Base-by-base conservation (phyloP, 116 monocot genomes). In the Zostera marina region DNA sequence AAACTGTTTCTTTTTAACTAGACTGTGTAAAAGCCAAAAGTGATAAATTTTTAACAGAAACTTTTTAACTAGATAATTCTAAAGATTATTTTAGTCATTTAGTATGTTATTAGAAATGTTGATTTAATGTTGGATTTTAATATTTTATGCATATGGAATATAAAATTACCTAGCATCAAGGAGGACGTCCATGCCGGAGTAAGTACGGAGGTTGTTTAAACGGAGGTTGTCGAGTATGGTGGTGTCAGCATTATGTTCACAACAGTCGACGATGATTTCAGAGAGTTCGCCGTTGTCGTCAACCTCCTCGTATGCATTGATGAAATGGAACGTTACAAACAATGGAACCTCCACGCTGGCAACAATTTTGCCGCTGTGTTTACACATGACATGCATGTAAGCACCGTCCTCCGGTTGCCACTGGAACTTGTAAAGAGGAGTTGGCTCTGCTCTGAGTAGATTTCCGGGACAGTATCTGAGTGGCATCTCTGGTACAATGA, bases 401-500 rank as follows among this genome's bases (percentile, higher is more conserved):
- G 85, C 85, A 8, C 88, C 85, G 8, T 63, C 73, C 6, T 81
- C 68, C 0, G 77, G 79, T 22, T 73, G 75, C 94, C 88, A 94
- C 67, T 88, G 65, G 54, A 94, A 86, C 73, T 86, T 86, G 73
- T 81, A 86, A 8, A 86, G 73, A 39, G 88, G 88, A 16, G 79
- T 82, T 5, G 82, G 88, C 68, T 79, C 83, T 0, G 83, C 82
- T n/a, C 69, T 21, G 21, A 88, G 77, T 42, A 88, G 66, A 58
- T 82, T 88, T 56, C 47, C 59, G 22, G 75, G 74, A 43, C 77
- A 82, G 60, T 94, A 94, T 63, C 88, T 61, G 64, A 94, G 58
- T 42, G 85, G 79, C 94, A 94, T 94, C 80, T 94, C 94, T 57
- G 88, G 94, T 62, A 94, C 94, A 6, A 94, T 44, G 44, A 88